Base-by-base conservation (phyloP, 352 stramenopile species). In the Globisporangium radiosum region DNA sequence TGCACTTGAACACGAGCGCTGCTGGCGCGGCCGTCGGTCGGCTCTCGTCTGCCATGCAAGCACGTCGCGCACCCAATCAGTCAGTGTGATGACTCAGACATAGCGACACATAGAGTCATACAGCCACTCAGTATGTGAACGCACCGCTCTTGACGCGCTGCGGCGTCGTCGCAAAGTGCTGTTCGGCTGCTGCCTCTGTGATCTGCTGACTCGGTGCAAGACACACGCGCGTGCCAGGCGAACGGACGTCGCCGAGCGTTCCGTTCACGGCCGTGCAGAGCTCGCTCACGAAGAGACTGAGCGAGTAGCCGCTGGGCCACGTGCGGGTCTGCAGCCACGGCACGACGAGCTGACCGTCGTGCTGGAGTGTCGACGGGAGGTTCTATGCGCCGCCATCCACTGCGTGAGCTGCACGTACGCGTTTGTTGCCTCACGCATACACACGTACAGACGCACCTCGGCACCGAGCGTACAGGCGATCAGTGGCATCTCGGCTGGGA, bases 1-100 rank as follows among this genome's bases (percentile, higher is more conserved):
- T 92, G 76, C 82, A 89, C 55, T 77, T 77, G 51, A 90, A 80
- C 37, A 72, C 59, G 44, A 88, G 61, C 57, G 36, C 10, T 15
- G 37, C 5, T 42, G n/a, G 17, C 40, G 38, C 13, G 56, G 53
- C n/a, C 62, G 38, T 15, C 45, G 54, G 44, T 56, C 17, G 14
- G 3, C 14, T 58, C n/a, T 56, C 60, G 50, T 67, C 53, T 57
- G 60, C 47, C 60, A 59, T 36, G 40, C 8, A 9, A 37, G 15
- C 37, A 45, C 13, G 9, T 33, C 25, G 25, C 43, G 52, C 25
- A 14, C 38, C 2, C 51, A 54, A 57, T 8, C 45, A 15, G 14
- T 38, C 43, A 53, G 9, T 6, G n/a, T 4, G 36, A n/a, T 47
- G 38, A 52, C 4, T 44, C 19, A 37, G 38, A 47, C 13, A 14